phyloP scores from a whole-genome alignment of 2,329 filamentous ascomycete genomes.

The Arthrobotrys sinensis region DNA sequence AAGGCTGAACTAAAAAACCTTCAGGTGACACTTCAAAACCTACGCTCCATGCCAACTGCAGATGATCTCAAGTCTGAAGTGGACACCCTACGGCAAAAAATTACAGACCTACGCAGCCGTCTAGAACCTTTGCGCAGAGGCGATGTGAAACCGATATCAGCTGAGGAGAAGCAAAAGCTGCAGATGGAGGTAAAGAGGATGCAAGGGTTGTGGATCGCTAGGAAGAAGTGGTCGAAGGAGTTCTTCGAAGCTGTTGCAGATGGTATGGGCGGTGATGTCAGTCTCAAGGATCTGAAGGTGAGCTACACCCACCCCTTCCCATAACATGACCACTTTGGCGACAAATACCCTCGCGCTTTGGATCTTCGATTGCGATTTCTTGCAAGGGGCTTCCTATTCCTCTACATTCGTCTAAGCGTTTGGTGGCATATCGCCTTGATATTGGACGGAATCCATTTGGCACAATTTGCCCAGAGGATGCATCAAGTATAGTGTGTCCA shows the following conservation, averaged over 20 bases:
- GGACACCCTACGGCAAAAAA: slow-evolving; percentile 60
- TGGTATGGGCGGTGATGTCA: slow-evolving; percentile 61
- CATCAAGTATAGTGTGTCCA: slow-evolving; percentile 58
- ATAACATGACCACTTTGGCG: slow-evolving; percentile 33
- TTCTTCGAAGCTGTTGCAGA: slow-evolving; percentile 63
- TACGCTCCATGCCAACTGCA: slow-evolving; percentile 63
- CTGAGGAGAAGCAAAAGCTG: slow-evolving; percentile 62
- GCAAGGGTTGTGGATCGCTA: slow-evolving; percentile 60
- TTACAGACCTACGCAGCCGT: slow-evolving; percentile 59
- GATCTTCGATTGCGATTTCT: slow-evolving; percentile 30
- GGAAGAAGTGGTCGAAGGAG: slow-evolving; percentile 63
- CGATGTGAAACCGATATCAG: slow-evolving; percentile 61
- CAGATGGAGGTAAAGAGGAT: slow-evolving; percentile 62
- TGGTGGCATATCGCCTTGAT: slow-evolving; percentile 19
- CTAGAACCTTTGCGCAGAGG: slow-evolving; percentile 61
- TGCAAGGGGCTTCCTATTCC: slow-evolving; percentile 32
- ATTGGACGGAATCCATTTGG: slow-evolving; percentile 26
- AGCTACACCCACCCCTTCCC: slow-evolving; percentile 24
- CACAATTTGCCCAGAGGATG: slow-evolving; percentile 51
- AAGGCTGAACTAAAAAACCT: slow-evolving; percentile 63
- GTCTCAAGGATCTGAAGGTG: slow-evolving; percentile 61
- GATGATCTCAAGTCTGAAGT: slow-evolving; percentile 62
- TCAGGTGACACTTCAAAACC: slow-evolving; percentile 62
- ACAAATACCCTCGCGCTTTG: slow-evolving; percentile 31
- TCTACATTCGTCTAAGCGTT: slow-evolving; percentile 17